Conservation (phyloP, 805 yeast genomes). For the Yarrowia porcina region DNA sequence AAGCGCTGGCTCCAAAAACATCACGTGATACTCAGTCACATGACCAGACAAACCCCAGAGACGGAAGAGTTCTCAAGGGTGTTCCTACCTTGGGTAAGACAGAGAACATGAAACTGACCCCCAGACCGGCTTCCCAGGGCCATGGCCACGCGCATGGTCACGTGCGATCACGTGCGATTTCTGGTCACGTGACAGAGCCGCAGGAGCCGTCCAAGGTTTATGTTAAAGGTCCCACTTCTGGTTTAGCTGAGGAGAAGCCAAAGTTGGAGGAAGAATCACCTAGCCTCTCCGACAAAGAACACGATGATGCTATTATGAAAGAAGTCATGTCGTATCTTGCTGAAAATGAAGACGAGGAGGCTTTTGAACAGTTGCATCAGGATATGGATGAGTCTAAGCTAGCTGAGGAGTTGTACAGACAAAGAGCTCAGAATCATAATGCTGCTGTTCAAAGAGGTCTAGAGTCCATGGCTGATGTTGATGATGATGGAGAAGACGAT, state of each 20-base stretch:
- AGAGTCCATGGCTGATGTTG: neutral
- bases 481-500: neutral
- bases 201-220: neutral
- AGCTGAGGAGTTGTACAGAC: conserved; percentile 8
- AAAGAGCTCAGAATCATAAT: conserved; percentile 15
- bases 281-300: neutral
- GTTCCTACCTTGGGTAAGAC: neutral
- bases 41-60: conserved; percentile 7
- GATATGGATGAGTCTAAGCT: conserved; percentile 19
- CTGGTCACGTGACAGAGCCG: neutral
- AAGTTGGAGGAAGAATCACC: neutral
- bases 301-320: conserved; percentile 18
- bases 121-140: neutral
- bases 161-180: neutral
- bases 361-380: conserved; percentile 11
- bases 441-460: neutral
- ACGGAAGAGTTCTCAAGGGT: neutral
- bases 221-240: neutral
- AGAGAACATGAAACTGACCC: neutral
- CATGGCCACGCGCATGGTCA: conserved; percentile 4
- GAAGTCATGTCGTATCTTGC: conserved; percentile 9
- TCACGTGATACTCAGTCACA: neutral
- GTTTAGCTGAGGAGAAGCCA: neutral
- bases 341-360: conserved; percentile 18
- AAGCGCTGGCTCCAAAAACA: neutral